Evolutionary conservation across 352 stramenopile species (phyloP), one percentile per base, ranked within the genome.

Genomic region (Phytophthora litchii): DNA sequence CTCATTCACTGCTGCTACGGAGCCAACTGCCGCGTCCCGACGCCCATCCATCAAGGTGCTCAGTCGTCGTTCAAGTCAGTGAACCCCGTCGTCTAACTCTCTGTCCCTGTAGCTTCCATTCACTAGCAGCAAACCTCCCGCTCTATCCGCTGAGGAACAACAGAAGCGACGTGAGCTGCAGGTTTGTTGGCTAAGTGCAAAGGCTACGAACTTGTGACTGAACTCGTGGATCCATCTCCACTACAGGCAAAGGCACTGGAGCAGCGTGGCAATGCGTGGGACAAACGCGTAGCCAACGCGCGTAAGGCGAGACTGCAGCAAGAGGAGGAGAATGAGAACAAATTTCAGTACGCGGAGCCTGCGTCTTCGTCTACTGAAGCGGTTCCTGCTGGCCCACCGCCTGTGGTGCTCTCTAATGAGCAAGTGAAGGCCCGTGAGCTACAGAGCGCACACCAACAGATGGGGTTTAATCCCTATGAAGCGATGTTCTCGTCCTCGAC

Each of bases 401-500:
- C 63, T 7, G 43, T 62, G 6, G 64, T 86, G 40, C 52, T 89
- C 4, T 82, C 79, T 1, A 79, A 81, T 50, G 79, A 91, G 32
- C 62, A 88, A 60, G 77, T 89, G 37, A 88, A 89, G 51, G 68
- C 66, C 10, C 78, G 77, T 4, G 82, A 91, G 49, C 41, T 89
- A 20, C 72, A 83, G 20, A 78, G 40, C 16, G 79, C 76, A 2
- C 77, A 88, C 17, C 51, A 69, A 7, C 73, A 89, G 43, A 73
- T 91, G 43, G 82, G 82, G 0, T 91, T 91, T 46, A 91, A 91
- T 34, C 82, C 82, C 31, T 91, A 91, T 49, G 76, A 69, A 17
- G 79, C 74, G 3, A 83, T 76, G 16, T 88, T 91, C 44, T 79
- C 82, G 14, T 91, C 82, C 0, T 87, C 77, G 1, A 78, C 66